Conservation (phyloP, 202 grass and related monocot genomes). For the Carex arenaria region DNA sequence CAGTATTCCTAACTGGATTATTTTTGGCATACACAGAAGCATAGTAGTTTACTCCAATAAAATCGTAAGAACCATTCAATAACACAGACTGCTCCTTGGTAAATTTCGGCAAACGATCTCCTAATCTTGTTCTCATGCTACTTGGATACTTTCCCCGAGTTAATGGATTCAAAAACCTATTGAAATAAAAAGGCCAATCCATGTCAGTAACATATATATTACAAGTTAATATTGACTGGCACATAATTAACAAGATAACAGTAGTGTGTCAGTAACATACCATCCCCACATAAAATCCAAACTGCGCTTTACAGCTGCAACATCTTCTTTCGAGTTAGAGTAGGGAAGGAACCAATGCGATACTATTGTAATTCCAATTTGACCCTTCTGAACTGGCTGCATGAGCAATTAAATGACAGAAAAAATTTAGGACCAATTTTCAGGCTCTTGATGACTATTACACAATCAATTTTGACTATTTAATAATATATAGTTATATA, state of each 20-base stretch:
- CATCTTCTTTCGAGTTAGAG: constrained; percentile 21
- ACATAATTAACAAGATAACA: neutral
- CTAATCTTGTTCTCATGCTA: constrained; percentile 29
- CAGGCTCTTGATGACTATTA: neutral
- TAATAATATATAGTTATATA: neutral
- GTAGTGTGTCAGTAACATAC: neutral
- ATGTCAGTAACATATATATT: neutral
- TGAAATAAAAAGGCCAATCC: neutral
- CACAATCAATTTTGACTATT: neutral
- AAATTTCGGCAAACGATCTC: constrained; percentile 35
- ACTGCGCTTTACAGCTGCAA: constrained; percentile 24
- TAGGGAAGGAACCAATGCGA: constrained; percentile 44
- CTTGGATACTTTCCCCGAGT: constrained; percentile 41
- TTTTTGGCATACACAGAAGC: constrained; percentile 34
- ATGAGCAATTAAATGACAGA: neutral
- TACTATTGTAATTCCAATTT: constrained; percentile 40
- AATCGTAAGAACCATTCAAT: constrained; percentile 39
- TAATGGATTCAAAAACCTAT: constrained; percentile 52
- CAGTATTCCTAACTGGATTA: constrained; percentile 8
- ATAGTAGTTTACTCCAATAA: constrained; percentile 67
- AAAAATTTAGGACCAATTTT: neutral
- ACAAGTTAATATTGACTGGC: neutral
- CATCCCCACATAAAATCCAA: constrained; percentile 68
- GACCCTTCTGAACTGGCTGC: constrained; percentile 34
- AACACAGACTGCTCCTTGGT: constrained; percentile 4